phyloP scores from a whole-genome alignment of 2,329 filamentous ascomycete species.

The Fusarium sp. region DNA sequence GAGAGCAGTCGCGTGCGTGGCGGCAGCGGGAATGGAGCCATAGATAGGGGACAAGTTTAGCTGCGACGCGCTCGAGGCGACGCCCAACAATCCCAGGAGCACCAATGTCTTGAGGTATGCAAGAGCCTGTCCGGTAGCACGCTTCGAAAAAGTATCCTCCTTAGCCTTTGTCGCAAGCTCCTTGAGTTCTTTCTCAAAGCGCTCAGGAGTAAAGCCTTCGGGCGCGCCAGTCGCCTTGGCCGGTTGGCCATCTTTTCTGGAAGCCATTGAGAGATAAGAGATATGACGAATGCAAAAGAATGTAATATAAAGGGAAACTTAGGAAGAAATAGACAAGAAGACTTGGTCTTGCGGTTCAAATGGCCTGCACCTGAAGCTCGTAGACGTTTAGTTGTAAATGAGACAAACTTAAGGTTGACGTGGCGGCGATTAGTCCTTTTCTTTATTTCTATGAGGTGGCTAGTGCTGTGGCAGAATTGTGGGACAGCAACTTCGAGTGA shows the following conservation, averaged over 20 bases:
- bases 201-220: conserved; percentile 60
- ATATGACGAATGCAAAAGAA: conserved; percentile 11
- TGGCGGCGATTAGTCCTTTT: conserved; percentile 31
- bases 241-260: conserved; percentile 31
- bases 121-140: conserved; percentile 52
- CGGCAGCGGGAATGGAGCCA: conserved; percentile 80
- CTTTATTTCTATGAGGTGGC: conserved; percentile 36
- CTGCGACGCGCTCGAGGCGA: conserved; percentile 77
- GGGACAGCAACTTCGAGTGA: conserved; percentile 1
- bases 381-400: conserved; percentile 38
- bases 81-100: conserved; percentile 58
- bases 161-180: conserved; percentile 60
- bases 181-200: conserved; percentile 66
- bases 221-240: conserved; percentile 43
- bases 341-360: conserved; percentile 42
- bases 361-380: conserved; percentile 51
- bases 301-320: conserved; percentile 12
- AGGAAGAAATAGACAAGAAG: conserved; percentile 9
- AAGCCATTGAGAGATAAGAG: conserved; percentile 33
- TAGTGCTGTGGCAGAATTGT: conserved; percentile 36
- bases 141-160: conserved; percentile 49
- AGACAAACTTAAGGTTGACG: conserved; percentile 40
- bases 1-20: conserved; percentile 77
- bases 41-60: conserved; percentile 87
- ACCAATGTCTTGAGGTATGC: conserved; percentile 53